Evolutionary conservation across 2,329 filamentous ascomycete species (phyloP), one percentile per base, ranked within the genome.

Genomic region (Exserohilum rostratum): DNA sequence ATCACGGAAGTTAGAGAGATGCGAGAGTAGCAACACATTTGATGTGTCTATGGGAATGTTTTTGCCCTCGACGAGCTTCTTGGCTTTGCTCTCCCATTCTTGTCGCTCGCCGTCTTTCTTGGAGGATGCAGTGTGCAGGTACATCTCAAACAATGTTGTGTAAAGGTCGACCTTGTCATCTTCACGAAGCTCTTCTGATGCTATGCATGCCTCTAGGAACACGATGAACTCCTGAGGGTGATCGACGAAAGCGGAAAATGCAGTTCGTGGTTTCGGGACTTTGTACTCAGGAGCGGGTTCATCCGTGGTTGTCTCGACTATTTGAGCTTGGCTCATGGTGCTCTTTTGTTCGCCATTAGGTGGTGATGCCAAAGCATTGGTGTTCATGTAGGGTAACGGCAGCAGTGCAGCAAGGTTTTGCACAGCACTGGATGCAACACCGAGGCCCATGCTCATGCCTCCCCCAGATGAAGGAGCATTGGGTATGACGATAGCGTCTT

Each of bases 81-180:
- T 96, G 0, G 95, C 95, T 72, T 96, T 97, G 38, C 82, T 83
- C 70, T 97, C 91, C 93, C 95, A 99, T 60, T 89, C 85, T 64
- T 89, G 85, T 60, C 88, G 87, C 58, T 92, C 83, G 30, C 75
- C 71, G 74, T 87, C 87, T 67, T 87, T 90, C 68, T 88, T 88
- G 53, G 88, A 85, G 55, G 87, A 89, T 18, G 93, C 90, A 66
- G 92, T 95, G 74, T 96, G 90, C 7, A 99, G 80, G 70, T 98
- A 99, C 90, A 99, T 98, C 75, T 99, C 96, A 70, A 99, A 98
- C 12, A 99, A 76, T 0, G 96, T 97, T 0, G 93, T 98, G 69
- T 95, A 95, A 13, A 99, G 82, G 73, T 99, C 96, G 1, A 88
- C 85, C 60, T 87, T 90, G 70, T 97, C 90, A 7, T 86, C 83